Evolutionary conservation across 176 grass and related monocot species (phyloP).

Genomic region (Ensete ventricosum): DNA sequence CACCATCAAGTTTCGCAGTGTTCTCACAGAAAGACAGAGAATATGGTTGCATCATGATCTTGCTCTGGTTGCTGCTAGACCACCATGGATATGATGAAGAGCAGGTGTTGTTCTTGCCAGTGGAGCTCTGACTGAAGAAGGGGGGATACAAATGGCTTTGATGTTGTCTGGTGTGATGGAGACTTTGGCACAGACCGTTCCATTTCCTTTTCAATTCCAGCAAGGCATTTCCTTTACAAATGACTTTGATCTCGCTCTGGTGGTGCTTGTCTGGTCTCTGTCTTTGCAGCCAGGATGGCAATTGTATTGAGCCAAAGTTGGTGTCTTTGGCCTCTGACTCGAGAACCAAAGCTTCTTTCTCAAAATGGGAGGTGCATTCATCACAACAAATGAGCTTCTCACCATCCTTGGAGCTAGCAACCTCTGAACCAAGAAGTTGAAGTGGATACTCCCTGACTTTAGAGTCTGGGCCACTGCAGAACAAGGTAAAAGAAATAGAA

Average conservation of each 20-base stretch:
- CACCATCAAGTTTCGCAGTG: not conserved
- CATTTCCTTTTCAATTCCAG: slow-evolving; percentile 79
- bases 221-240: slow-evolving; percentile 26
- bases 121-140: slow-evolving; percentile 13
- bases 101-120: not conserved
- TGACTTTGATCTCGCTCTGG: no score
- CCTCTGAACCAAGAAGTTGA: slow-evolving; percentile 24
- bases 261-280: slow-evolving; percentile 10
- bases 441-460: slow-evolving; percentile 26
- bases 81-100: slow-evolving; percentile 36
- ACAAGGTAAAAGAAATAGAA: slow-evolving; percentile 13
- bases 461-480: slow-evolving; percentile 28
- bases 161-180: slow-evolving; percentile 37
- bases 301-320: slow-evolving; percentile 17
- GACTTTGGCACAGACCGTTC: slow-evolving; percentile 62
- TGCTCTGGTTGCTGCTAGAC: slow-evolving; percentile 31
- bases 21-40: slow-evolving; percentile 5
- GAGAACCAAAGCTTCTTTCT: slow-evolving; percentile 37
- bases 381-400: slow-evolving; percentile 51
- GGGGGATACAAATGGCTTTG: slow-evolving; percentile 19
- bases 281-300: slow-evolving; percentile 45
- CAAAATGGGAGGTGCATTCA: slow-evolving; percentile 63
- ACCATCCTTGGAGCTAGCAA: slow-evolving; percentile 24
- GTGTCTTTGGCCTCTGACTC: slow-evolving; percentile 11
- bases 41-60: slow-evolving; percentile 19